Evolutionary conservation across 129 eudicot genomes (phyloP).

Genomic region (Apium graveolens): DNA sequence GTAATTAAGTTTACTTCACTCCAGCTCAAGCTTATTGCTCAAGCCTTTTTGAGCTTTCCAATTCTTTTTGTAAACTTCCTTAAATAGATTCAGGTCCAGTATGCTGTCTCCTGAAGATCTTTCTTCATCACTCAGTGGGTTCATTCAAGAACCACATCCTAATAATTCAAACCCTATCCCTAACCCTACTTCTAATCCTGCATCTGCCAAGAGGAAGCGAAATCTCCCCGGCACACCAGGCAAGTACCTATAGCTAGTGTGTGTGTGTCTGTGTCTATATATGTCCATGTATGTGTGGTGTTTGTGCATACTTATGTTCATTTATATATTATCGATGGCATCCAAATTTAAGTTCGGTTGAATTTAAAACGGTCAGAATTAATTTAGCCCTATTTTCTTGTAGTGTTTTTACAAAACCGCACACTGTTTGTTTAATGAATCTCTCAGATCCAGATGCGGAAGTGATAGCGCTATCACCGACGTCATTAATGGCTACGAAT

Average conservation of each 20-base stretch:
- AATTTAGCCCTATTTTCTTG: neutral
- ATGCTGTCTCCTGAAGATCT: constrained; percentile 38
- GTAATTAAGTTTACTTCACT: neutral
- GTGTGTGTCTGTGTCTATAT: neutral
- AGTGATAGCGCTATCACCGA: constrained; percentile 79
- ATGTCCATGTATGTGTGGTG: neutral
- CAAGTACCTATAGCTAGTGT: constrained; percentile 7
- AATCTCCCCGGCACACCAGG: constrained; percentile 65
- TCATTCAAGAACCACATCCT: constrained; percentile 37
- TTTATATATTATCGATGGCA: neutral
- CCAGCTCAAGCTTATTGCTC: neutral
- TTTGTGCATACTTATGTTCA: neutral
- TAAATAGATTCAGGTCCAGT: constrained; percentile 1
- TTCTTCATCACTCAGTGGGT: constrained; percentile 28
- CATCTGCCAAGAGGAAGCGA: constrained; percentile 35
- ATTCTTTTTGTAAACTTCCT: neutral
- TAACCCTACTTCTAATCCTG: constrained; percentile 28
- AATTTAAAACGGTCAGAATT: too few relatives aligned
- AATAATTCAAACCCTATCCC: constrained; percentile 24
- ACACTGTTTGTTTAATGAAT: neutral
- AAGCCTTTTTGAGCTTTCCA: neutral
- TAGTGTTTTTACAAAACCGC: neutral
- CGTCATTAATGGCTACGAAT: constrained; percentile 82
- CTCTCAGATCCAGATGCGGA: constrained; percentile 84
- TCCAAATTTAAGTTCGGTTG: neutral